Base-by-base conservation (phyloP, 257 asterid genomes). In the Capsicum baccatum region DNA sequence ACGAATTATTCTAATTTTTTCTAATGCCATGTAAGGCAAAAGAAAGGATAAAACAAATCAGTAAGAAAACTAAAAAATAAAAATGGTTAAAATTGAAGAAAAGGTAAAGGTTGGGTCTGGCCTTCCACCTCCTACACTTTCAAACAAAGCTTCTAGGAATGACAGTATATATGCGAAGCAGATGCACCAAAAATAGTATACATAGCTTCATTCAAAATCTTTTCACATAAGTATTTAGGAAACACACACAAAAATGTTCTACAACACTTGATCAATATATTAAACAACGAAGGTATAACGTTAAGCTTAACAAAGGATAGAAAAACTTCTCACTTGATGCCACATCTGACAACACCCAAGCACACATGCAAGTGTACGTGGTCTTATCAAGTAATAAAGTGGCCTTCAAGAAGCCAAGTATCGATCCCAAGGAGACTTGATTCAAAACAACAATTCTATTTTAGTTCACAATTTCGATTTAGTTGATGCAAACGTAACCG, bases 131-230 rank as follows among this genome's bases (percentile, higher is more conserved):
- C 71, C 71, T 19, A 64, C 3, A 15, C 42, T 26, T 64, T 17
- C 44, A 26, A 21, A 26, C 39, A 11, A 64, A 64, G 44, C 71
- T 11, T 3, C 17, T 64, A 64, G 10, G 71, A 42, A 64, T 33
- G 68, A 16, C 54, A 79, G 60, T 2, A n/a, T 9, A 19, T 48
- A 78, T 15, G 82, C 39, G 68, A 35, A 26, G 15, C 15, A 44
- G 47, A 79, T 16, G 55, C 62, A 79, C 19, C 83, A 79, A 64
- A 44, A 64, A 9, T 26, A 64, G 71, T 26, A 64, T 64, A 64
- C 15, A 63, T 12, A 5, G 12, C 71, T 64, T 64, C 71, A 26
- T 26, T 26, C 26, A 26, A 26, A 26, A 26, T 26, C 26, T 26
- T 26, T 26, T 26, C 26, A 26, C 26, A 26, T 26, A 26, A 26